These are phyloP conservation scores for Hibiscus mutabilis DNA, from an alignment of 345 rosid species.

Conservation along the genomic window DNA sequence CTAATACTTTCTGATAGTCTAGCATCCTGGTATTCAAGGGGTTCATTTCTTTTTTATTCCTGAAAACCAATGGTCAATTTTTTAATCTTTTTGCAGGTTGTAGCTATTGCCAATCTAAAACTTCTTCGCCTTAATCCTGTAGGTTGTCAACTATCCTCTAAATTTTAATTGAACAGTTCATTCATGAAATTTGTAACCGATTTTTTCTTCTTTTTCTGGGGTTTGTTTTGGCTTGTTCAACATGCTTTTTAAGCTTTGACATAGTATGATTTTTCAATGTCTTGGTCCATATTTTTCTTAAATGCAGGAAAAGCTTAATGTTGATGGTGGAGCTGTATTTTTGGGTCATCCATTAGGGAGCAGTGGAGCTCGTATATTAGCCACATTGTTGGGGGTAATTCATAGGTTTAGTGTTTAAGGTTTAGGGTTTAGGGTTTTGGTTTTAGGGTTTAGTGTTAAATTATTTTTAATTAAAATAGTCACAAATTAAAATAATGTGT, in stretches of 20 bases:
- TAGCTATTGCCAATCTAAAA: conserved; percentile 78
- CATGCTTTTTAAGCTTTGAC: neutral
- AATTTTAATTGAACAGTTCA: neutral
- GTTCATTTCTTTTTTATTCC: neutral
- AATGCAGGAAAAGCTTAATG: conserved; percentile 67
- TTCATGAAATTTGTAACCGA: neutral
- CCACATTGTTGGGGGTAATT: conserved; percentile 83
- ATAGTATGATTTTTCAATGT: neutral
- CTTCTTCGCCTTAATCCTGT: conserved; percentile 74
- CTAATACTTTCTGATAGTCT: conserved; percentile 3
- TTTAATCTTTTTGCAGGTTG: conserved; percentile 49
- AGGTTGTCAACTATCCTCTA: conserved; percentile 27
- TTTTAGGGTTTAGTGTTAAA: no score
- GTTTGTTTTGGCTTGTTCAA: neutral
- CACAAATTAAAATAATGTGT: no score
- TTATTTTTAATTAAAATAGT: no score
- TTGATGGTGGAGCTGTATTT: conserved; percentile 88
- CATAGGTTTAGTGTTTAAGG: no score
- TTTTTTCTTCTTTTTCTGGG: neutral
- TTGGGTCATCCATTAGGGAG: conserved; percentile 97
- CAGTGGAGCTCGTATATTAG: conserved; percentile 93
- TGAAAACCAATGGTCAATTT: neutral
- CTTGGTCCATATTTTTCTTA: neutral
- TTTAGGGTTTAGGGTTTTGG: no score
- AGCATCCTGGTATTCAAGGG: neutral